Base-by-base conservation (phyloP, 2,329 filamentous ascomycete genomes). In the Bipolaris gigantea region DNA sequence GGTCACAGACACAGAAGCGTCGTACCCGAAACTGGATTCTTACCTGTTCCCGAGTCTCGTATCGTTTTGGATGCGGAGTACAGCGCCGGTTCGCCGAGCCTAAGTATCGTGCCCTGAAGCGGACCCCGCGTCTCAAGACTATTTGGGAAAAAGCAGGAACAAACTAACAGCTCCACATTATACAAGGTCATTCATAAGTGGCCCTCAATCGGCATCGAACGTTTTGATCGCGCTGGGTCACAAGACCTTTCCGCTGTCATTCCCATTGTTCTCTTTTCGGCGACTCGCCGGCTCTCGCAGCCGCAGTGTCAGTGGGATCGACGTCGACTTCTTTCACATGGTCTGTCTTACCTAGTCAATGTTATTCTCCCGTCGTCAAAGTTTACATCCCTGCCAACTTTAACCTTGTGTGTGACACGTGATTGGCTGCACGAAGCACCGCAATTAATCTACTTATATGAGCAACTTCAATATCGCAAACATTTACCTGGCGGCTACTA, bases 371-470 rank as follows among this genome's bases (percentile, higher is more conserved):
- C 55, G 52, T 50, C n/a, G 36, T 43, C 53, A 34, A 56, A 44
- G 55, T 50, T 46, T 39, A 35, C 27, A 39, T 16, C 34, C 48
- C 41, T 43, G 45, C 48, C 32, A 33, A 18, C 33, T 25, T 19
- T 34, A 7, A 23, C 35, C 18, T n/a, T n/a, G 4, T 23, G 13
- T 21, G 35, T 39, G 35, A 36, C 1, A 11, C 47, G 39, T 63
- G 61, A 72, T 73, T 73, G 69, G 71, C 53, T 54, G 34, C 46
- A 43, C 30, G 40, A 33, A 36, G 42, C 56, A 47, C 36, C 36
- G 59, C 62, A 71, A 71, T 73, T 69, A 73, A 73, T 72, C 59
- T 72, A 73, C 70, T 56, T 69, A 71, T 47, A 61, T 69, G 70
- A 72, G 63, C 64, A 62, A 59, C 63, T 62, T 69, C 66, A 69